Percentiles rank a stretch among this genome's conserved stretches.
These are phyloP conservation scores for Monosporascus sp. DNA, from an alignment of 2,329 filamentous ascomycete species.

Conservation along the genomic window DNA sequence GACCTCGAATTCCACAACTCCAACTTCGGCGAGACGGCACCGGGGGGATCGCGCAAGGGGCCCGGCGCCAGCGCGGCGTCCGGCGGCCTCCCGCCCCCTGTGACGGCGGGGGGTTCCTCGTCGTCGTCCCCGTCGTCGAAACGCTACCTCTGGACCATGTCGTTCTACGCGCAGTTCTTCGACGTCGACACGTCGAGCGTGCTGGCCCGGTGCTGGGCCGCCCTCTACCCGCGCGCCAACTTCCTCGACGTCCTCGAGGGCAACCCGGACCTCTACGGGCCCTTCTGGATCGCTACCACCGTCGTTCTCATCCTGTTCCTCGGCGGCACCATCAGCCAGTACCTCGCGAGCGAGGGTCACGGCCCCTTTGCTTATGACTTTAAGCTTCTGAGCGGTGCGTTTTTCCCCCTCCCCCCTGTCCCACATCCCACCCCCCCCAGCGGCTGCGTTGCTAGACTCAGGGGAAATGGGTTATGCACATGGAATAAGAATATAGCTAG, in stretches of 20 bases:
- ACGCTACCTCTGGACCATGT: slow-evolving; percentile 85
- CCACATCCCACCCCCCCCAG: background rate
- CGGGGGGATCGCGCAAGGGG: slow-evolving; percentile 42
- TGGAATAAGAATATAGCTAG: too few species aligned
- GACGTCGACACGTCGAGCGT: slow-evolving; percentile 94
- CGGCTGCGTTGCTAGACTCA: too few species aligned
- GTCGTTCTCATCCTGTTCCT: slow-evolving; percentile 94
- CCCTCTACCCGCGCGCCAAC: slow-evolving; percentile 86
- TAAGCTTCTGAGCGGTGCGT: slow-evolving; percentile 70
- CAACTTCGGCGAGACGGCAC: slow-evolving; percentile 64
- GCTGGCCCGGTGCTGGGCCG: slow-evolving; percentile 76
- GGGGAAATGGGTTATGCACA: too few species aligned
- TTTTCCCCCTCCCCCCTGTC: background rate
- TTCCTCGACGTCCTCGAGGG: slow-evolving; percentile 97
- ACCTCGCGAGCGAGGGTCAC: slow-evolving; percentile 63
- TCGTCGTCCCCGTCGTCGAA: slow-evolving; percentile 46
- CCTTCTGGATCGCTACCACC: slow-evolving; percentile 98
- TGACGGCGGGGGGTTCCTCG: slow-evolving; percentile 34
- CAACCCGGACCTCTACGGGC: slow-evolving; percentile 93
- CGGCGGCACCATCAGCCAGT: slow-evolving; percentile 91
- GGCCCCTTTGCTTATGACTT: slow-evolving; percentile 89
- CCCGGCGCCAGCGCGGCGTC: slow-evolving; percentile 33
- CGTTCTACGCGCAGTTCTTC: slow-evolving; percentile 97
- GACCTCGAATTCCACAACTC: slow-evolving; percentile 99
- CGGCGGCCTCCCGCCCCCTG: slow-evolving; percentile 50